These are phyloP conservation scores for Caloboletus inedulis DNA, from an alignment of 1,284 basidiomycete genomes.

Conservation along the genomic window DNA sequence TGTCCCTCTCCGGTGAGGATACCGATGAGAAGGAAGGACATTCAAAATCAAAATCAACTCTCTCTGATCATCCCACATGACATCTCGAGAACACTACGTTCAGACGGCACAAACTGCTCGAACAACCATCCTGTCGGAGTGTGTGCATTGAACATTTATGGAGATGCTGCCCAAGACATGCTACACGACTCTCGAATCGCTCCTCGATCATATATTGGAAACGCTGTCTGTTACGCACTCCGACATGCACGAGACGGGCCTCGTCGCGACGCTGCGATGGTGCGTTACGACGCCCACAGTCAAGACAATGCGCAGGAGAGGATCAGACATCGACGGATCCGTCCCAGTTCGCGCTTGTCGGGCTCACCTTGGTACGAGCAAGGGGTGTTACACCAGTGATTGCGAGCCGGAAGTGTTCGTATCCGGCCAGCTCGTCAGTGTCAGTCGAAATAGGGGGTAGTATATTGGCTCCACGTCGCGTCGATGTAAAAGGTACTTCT, in stretches of 20 bases:
- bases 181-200: constrained; percentile 18
- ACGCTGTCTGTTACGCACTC: constrained; percentile 14
- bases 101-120: constrained; percentile 58
- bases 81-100: constrained; percentile 47
- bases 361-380: background rate
- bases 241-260: constrained; percentile 5
- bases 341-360: constrained; percentile 1
- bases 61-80: constrained; percentile 47
- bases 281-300: background rate
- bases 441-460: too few relatives aligned
- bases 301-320: constrained; percentile 7
- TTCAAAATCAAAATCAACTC: too few relatives aligned
- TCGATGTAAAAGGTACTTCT: too few relatives aligned
- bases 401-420: too few relatives aligned
- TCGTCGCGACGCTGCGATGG: constrained; percentile 5
- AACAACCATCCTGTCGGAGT: constrained; percentile 59
- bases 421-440: too few relatives aligned
- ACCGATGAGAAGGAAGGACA: constrained; percentile 40
- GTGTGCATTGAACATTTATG: constrained; percentile 36
- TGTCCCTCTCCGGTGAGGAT: background rate
- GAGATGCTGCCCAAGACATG: constrained; percentile 10
- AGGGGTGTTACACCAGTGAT: too few relatives aligned
- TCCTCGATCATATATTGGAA: constrained; percentile 10
- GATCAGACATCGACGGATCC: background rate
- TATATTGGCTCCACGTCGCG: too few relatives aligned